Percentiles rank a stretch among this genome's conserved stretches.
Evolutionary conservation across 495 filamentous ascomycete genomes (phyloP).

Genomic region (Penicillium pulvis): DNA sequence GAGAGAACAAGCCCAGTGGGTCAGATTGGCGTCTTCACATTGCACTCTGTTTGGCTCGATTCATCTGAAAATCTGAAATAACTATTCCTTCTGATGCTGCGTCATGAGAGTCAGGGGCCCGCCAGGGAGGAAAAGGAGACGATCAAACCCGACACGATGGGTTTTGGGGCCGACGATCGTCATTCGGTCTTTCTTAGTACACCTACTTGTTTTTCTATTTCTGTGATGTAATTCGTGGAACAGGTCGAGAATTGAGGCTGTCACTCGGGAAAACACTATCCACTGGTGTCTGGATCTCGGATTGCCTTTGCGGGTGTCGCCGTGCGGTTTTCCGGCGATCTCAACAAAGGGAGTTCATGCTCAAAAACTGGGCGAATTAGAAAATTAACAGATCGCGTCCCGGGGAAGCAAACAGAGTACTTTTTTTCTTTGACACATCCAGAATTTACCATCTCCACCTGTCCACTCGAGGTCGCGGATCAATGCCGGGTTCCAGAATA

Average conservation of each 20-base stretch:
- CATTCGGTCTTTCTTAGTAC: conserved; percentile 10
- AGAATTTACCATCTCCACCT: neutral
- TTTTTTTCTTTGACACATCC: neutral
- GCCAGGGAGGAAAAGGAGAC: conserved; percentile 23
- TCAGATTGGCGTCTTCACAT: conserved; percentile 16
- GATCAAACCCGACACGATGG: conserved; percentile 29
- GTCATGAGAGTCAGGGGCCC: conserved; percentile 22
- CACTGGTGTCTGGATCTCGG: no score
- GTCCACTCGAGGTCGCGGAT: conserved; percentile 2
- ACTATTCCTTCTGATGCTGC: neutral
- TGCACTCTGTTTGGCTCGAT: conserved; percentile 25
- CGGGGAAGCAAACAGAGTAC: neutral
- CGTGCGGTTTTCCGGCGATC: conserved; percentile 14
- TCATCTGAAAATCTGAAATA: conserved; percentile 8
- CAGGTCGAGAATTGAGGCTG: conserved; percentile 15
- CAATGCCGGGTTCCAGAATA: conserved; percentile 24
- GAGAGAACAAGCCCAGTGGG: conserved; percentile 15
- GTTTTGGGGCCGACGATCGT: conserved; percentile 28
- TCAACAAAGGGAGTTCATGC: neutral
- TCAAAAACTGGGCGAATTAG: conserved; percentile 4
- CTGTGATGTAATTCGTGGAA: neutral
- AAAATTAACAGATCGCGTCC: neutral
- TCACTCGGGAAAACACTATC: neutral
- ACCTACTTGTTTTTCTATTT: neutral
- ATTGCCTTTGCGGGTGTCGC: conserved; percentile 14